Base-by-base conservation (phyloP, 2,329 filamentous ascomycete genomes). In the Diaporthe australafricana region DNA sequence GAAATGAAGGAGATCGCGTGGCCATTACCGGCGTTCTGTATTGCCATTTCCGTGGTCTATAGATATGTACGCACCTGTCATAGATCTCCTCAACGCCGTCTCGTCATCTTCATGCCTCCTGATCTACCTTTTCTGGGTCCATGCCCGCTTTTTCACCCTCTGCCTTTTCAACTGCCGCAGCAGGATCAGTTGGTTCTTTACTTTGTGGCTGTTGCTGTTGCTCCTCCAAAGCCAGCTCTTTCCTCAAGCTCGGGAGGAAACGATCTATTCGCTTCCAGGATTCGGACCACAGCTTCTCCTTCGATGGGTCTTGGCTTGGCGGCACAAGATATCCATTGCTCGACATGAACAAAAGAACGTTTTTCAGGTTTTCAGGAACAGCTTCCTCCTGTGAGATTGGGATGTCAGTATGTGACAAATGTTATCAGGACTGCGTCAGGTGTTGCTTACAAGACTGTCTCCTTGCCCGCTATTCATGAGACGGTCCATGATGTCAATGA, bases 401-500 rank as follows among this genome's bases (percentile, higher is more conserved):
- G 17, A 45, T 57, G 40, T 73, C 17, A 73, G 70, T 27, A 63
- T 67, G 75, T 30, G 38, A n/a, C n/a, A n/a, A 40, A 62, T 45
- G 9, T 17, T 17, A 70, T 38, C 50, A 32, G 53, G 63, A 62
- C 47, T 25, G 47, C n/a, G 5, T 11, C n/a, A 8, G 38, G n/a
- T n/a, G 8, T 30, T 53, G 87, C 92, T 83, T 89, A 95, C 93
- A 79, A 97, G 83, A 77, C 92, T 96, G 78, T 97, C 95, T 30
- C 94, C 94, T 81, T 98, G 95, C 0, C 96, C 96, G 78, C 94
- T 96, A 78, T 98, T 98, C 91, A 98, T 97, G 75, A 99, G 87
- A 30, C 96, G 91, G 81, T 99, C 96, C 90, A 99, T 95, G 68
- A 98, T 94, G 76, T 95, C 94, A 75, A 98, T 89, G 70, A 98